Evolutionary conservation across 2,329 filamentous ascomycete genomes (phyloP).

Genomic region (Alternaria arborescens): DNA sequence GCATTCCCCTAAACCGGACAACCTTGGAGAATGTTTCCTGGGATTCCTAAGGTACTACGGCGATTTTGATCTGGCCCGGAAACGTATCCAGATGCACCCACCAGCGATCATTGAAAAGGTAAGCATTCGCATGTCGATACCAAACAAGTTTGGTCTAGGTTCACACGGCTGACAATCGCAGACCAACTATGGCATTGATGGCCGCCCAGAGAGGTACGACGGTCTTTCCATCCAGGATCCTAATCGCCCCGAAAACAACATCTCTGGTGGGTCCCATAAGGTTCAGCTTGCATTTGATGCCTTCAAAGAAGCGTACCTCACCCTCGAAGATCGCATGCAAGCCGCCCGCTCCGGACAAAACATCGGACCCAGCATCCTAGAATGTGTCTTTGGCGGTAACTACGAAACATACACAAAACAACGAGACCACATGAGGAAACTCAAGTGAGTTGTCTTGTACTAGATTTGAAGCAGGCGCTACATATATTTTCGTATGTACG

Average conservation of each 20-base stretch:
- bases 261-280: slow-evolving; percentile 83
- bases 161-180: slow-evolving; percentile 22
- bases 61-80: slow-evolving; percentile 74
- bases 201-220: slow-evolving; percentile 51
- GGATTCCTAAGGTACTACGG: slow-evolving; percentile 92
- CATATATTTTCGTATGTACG: background rate
- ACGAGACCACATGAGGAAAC: slow-evolving; percentile 65
- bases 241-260: slow-evolving; percentile 85
- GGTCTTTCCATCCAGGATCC: slow-evolving; percentile 91
- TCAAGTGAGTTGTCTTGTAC: slow-evolving; percentile 36
- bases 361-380: slow-evolving; percentile 68
- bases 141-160: background rate
- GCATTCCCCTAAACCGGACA: slow-evolving; percentile 64
- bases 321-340: slow-evolving; percentile 63
- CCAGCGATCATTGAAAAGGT: slow-evolving; percentile 82
- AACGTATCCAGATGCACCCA: slow-evolving; percentile 76
- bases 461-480: slow-evolving; percentile 10
- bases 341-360: slow-evolving; percentile 25
- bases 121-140: slow-evolving; percentile 34
- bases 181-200: slow-evolving; percentile 38
- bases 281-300: slow-evolving; percentile 71
- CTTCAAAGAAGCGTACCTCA: slow-evolving; percentile 65
- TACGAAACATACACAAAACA: slow-evolving; percentile 78
- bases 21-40: slow-evolving; percentile 83
- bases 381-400: slow-evolving; percentile 76